Conservation (phyloP, 306 rosid genomes). For the Dalbergia oliveri region DNA sequence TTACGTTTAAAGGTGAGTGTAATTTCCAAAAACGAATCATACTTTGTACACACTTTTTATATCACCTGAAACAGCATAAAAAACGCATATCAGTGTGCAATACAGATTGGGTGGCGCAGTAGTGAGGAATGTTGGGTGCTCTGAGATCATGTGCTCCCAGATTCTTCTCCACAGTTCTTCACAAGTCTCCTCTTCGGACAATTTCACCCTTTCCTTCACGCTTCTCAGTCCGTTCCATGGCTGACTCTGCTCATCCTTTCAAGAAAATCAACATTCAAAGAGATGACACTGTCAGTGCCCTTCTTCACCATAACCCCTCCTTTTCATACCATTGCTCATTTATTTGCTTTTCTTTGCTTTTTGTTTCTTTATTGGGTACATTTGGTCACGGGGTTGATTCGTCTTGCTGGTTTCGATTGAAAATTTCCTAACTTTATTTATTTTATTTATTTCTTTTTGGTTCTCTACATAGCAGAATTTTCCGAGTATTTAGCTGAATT, state of each 20-base stretch:
- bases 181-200: slow-evolving; percentile 34
- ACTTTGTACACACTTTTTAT: no score
- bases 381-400: neutral
- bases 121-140: slow-evolving; percentile 41
- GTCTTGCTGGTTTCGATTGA: neutral
- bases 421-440: neutral
- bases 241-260: slow-evolving; percentile 79
- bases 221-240: slow-evolving; percentile 78
- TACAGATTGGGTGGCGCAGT: neutral
- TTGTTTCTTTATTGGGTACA: neutral
- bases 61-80: no score
- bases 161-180: slow-evolving; percentile 39
- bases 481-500: neutral
- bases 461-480: neutral
- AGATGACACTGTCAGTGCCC: slow-evolving; percentile 69
- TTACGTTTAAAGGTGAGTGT: no score
- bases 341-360: neutral
- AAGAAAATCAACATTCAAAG: slow-evolving; percentile 82
- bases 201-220: slow-evolving; percentile 52
- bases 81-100: neutral
- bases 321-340: neutral
- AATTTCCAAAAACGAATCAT: no score
- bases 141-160: slow-evolving; percentile 49
- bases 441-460: neutral
- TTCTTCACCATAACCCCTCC: neutral